Evolutionary conservation across 129 eudicot species (phyloP).

Genomic region (Logfia minima): DNA sequence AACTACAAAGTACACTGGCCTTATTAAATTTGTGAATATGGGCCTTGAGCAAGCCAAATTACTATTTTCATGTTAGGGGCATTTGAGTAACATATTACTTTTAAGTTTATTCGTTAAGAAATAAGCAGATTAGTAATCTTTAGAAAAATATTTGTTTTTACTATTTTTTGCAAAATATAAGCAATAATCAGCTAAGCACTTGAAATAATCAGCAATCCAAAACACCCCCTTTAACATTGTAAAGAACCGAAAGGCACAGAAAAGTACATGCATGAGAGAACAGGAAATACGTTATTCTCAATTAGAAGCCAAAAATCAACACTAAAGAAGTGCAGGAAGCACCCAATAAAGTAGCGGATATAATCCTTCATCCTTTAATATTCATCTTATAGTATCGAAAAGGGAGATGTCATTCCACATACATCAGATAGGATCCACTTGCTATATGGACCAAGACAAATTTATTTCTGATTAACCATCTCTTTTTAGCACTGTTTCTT

Average conservation of each 20-base stretch:
- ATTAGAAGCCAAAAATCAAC: not conserved
- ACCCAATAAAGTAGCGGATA: slow-evolving; percentile 12
- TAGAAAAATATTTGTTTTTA: no score
- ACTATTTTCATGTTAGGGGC: not conserved
- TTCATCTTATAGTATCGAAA: not conserved
- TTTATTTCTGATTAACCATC: not conserved
- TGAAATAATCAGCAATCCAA: no score
- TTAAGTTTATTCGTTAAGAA: no score
- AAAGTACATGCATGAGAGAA: not conserved
- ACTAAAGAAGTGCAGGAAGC: slow-evolving; percentile 5
- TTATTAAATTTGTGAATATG: not conserved
- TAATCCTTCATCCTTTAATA: not conserved
- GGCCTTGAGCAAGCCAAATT: not conserved
- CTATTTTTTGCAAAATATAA: no score
- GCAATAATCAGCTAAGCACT: no score
- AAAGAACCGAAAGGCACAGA: not conserved
- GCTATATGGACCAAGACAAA: not conserved
- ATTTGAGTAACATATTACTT: no score
- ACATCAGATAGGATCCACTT: not conserved
- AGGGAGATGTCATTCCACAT: not conserved
- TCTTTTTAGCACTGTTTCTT: not conserved
- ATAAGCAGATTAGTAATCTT: no score
- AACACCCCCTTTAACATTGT: not conserved
- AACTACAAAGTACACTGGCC: not conserved
- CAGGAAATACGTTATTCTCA: not conserved